Evolutionary conservation across 495 filamentous ascomycete genomes (phyloP).

Genomic region (Tuber borchii): DNA sequence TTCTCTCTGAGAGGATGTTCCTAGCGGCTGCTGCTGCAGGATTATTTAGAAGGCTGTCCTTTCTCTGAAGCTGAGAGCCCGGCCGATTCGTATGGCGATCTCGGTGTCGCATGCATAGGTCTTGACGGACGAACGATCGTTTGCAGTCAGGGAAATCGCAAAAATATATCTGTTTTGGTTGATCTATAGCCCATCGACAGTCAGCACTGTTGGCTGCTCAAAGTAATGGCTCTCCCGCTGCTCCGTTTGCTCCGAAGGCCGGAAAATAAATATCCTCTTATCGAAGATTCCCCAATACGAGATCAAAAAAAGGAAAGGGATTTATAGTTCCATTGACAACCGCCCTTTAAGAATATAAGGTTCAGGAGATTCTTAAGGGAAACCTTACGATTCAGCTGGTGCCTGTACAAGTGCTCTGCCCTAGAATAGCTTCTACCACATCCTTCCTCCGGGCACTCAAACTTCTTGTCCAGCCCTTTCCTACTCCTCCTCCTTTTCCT

Average conservation of each 20-base stretch:
- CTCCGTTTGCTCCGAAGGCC: not conserved
- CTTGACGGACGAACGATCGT: conserved; percentile 87
- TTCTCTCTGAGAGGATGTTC: conserved; percentile 31
- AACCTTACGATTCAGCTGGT: conserved; percentile 84
- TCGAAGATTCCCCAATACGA: conserved; percentile 10
- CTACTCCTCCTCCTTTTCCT: conserved; percentile 76
- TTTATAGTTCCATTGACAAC: not conserved
- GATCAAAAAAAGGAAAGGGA: conserved; percentile 10
- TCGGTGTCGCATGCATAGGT: conserved; percentile 85
- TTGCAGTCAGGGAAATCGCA: conserved; percentile 91
- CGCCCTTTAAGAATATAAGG: not conserved
- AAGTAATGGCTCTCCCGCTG: not conserved
- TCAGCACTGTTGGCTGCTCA: conserved; percentile 27
- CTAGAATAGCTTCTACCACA: conserved; percentile 96
- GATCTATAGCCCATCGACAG: conserved; percentile 48
- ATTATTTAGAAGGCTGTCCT: conserved; percentile 66
- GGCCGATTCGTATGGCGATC: conserved; percentile 86
- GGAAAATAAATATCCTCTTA: not conserved
- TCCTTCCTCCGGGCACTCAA: conserved; percentile 78
- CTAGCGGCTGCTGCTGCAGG: conserved; percentile 35
- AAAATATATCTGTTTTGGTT: conserved; percentile 88
- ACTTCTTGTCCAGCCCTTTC: conserved; percentile 89
- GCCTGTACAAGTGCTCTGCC: conserved; percentile 92
- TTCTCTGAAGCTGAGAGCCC: conserved; percentile 86
- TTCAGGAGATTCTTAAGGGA: conserved; percentile 11